Evolutionary conservation across 345 rosid species (phyloP), one percentile per base, ranked within the genome.

Genomic region (Firmiana major): DNA sequence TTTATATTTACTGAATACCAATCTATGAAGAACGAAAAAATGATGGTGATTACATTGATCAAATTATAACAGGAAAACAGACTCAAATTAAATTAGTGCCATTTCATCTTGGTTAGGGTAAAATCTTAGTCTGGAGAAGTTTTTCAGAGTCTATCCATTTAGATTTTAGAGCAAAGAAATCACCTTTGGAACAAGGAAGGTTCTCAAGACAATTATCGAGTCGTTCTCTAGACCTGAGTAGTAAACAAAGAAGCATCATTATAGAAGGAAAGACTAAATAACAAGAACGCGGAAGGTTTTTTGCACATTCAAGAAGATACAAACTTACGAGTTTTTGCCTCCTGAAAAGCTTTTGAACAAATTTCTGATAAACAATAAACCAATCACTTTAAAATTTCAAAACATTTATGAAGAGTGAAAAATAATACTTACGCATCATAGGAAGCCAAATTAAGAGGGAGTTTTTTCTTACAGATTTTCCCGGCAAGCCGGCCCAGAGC

Each of bases 1-100:
- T 89, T 86, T 17, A 89, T 83, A 34, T 82, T 71, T 70, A 87
- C 57, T 24, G 84, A 78, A 63, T 79, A 74, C 17, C 58, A n/a
- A 77, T 83, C 88, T 84, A 51, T 63, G 2, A 49, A 70, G 13
- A 63, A 31, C 62, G 21, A 3, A 73, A 42, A 21, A 60, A 9
- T 15, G 17, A 24, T 45, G 62, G 60, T 51, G 45, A 72, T 54
- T 19, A 54, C 0, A 19, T n/a, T 31, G 45, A 72, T 53, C 17
- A 54, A 72, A 34, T 9, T 51, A 46, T 19, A 15, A n/a, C 3
- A 10, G 6, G 68, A 65, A 8, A 4, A 63, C 0, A 34, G 0
- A 24, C 0, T 3, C 1, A 24, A 12, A 67, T 0, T 3, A 8
- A 66, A 66, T 42, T 1, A 10, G 5, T 65, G 40, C n/a, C 19